Conservation (phyloP, 148 eudicot species). For the Gaultheria prostrata region DNA sequence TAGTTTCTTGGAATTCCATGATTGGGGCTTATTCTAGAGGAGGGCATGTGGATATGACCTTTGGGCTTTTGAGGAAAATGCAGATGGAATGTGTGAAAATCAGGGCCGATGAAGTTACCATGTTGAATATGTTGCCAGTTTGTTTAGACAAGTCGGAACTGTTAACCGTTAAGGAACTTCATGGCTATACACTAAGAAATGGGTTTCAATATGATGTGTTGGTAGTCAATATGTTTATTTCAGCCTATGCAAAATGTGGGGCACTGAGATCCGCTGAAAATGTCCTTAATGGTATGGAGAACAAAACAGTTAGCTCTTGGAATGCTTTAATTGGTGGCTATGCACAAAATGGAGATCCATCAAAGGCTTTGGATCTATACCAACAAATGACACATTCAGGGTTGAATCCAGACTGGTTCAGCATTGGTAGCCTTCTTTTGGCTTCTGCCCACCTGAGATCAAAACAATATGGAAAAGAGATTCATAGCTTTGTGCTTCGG, state of each 20-base stretch:
- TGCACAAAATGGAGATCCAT: constrained; percentile 54
- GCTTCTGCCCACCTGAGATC: constrained; percentile 43
- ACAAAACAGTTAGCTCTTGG: constrained; percentile 53
- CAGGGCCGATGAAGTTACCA: constrained; percentile 44
- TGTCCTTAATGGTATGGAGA: constrained; percentile 33
- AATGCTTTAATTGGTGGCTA: constrained; percentile 56
- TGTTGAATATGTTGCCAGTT: constrained; percentile 53
- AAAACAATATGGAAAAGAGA: constrained; percentile 39
- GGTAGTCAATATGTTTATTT: constrained; percentile 50
- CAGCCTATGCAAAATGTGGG: constrained; percentile 62
- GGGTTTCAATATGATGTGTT: constrained; percentile 39
- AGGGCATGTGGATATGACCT: constrained; percentile 31
- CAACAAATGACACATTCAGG: constrained; percentile 41
- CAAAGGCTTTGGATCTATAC: constrained; percentile 39
- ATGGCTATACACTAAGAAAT: constrained; percentile 49
- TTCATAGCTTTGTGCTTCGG: constrained; percentile 60
- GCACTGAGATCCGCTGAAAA: constrained; percentile 31
- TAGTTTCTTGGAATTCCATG: constrained; percentile 66
- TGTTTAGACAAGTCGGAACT: constrained; percentile 33
- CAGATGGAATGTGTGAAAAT: constrained; percentile 18
- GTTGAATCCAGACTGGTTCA: constrained; percentile 44
- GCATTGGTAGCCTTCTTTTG: constrained; percentile 45
- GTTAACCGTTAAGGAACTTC: constrained; percentile 57
- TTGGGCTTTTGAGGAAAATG: constrained; percentile 44
- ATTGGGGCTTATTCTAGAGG: constrained; percentile 46